A percentile compares a stretch with the other conserved stretches of the same genome.
Evolutionary conservation across 768 basidiomycete species (phyloP).

Genomic region (Suillus subalutaceus): DNA sequence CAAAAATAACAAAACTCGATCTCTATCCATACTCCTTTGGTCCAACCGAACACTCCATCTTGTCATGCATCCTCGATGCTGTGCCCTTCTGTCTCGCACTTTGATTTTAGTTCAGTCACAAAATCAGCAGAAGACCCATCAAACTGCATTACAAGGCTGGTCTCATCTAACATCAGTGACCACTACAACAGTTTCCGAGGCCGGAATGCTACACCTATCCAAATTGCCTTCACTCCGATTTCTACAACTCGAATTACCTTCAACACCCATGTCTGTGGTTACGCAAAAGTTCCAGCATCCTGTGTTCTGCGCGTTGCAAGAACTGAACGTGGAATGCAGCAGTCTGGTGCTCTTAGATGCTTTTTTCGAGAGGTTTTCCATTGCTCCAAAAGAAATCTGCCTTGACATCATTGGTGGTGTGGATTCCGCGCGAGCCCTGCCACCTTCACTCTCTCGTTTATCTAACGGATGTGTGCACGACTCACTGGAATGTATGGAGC

Average conservation of each 20-base stretch:
- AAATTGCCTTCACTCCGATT: background rate
- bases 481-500: background rate
- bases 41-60: background rate
- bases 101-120: accelerated
- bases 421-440: background rate
- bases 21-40: background rate
- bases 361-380: background rate
- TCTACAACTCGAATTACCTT: background rate
- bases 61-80: constrained; percentile 1
- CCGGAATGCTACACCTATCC: background rate
- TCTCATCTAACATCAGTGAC: background rate
- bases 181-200: background rate
- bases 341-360: background rate
- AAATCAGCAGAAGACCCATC: background rate
- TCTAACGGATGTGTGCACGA: background rate
- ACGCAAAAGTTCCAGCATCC: background rate
- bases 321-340: background rate
- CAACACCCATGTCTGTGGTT: background rate
- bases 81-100: background rate
- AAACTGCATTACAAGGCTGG: background rate
- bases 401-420: background rate
- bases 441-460: background rate
- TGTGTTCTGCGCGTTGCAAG: background rate
- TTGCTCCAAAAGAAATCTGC: background rate
- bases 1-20: background rate